Base-by-base conservation (phyloP, 2,329 filamentous ascomycete genomes). In the Calonectria pauciramosa region DNA sequence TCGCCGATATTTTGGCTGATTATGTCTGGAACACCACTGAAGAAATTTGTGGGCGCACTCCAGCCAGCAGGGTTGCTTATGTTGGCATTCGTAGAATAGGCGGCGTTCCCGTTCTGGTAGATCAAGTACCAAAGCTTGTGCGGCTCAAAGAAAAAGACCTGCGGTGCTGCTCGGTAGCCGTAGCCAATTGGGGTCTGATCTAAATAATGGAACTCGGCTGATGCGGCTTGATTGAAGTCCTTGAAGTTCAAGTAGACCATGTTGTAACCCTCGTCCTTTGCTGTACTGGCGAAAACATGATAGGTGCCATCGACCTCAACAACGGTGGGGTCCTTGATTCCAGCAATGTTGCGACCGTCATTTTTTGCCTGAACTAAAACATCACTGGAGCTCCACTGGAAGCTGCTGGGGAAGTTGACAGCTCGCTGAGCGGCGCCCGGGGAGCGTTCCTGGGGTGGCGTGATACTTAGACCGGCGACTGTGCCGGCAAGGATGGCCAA, bases 101-200 rank as follows among this genome's bases (percentile, higher is more conserved):
- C 68, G 2, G 68, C 68, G 16, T 70, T 70, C 13, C 68, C 68
- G 20, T 70, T 70, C 36, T 70, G 68, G 23, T 65, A 70, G 14
- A 70, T 34, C 59, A 70, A n/a, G 28, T 70, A 70, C 68, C 68
- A 70, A 11, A 65, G 68, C 20, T 56, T 44, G 5, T 70, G 68
- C 26, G 68, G 68, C 34, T 65, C 36, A n/a, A 70, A 70, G 34
- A 38, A 70, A 34, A 70, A 70, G 7, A 70, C 68, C 11, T 70
- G 68, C 1, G 68, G 68, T 3, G 68, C 68, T 13, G 68, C 68
- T 10, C 68, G 59, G 26, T 70, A 70, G 13, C 68, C 68, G 9
- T 32, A 38, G 3, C 68, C 68, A 18, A 70, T 70, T 4, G 68
- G 32, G 10, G 26, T 65, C 20, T 70, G 59, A 28, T 70, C 68